Evolutionary conservation across 495 filamentous ascomycete species (phyloP).

Genomic region (Aspergillus cavernicola): DNA sequence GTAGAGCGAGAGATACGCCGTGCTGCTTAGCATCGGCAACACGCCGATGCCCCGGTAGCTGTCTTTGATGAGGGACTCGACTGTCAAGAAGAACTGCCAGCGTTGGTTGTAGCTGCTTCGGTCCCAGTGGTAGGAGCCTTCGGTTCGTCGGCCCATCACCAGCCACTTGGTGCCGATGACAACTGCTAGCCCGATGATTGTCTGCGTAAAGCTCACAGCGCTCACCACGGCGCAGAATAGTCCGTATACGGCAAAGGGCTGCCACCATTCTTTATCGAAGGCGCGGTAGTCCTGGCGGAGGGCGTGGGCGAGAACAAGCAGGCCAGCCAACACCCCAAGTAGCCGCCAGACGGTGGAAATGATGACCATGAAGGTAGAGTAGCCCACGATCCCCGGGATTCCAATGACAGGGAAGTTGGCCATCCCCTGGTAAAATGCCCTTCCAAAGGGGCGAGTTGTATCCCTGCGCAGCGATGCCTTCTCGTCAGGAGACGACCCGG

Average conservation of each 20-base stretch:
- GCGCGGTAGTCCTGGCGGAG: conserved; percentile 9
- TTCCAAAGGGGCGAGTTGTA: conserved; percentile 30
- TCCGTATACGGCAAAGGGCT: conserved; percentile 28
- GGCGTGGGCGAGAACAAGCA: conserved; percentile 28
- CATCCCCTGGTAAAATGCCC: conserved; percentile 39
- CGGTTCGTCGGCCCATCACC: conserved; percentile 37
- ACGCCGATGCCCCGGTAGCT: conserved; percentile 41
- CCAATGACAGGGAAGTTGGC: conserved; percentile 39
- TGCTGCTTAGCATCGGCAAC: conserved; percentile 39
- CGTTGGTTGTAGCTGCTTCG: conserved; percentile 39
- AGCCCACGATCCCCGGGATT: conserved; percentile 34
- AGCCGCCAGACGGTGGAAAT: conserved; percentile 39
- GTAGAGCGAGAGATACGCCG: conserved; percentile 35
- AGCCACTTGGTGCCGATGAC: conserved; percentile 38
- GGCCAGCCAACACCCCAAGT: conserved; percentile 16
- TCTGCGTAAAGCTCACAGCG: conserved; percentile 26
- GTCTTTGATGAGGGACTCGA: conserved; percentile 39
- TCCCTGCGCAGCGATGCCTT: neutral
- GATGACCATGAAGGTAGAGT: conserved; percentile 32
- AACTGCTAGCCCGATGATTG: conserved; percentile 29
- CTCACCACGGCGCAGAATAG: conserved; percentile 26
- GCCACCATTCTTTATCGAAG: conserved; percentile 18
- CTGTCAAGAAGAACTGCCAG: conserved; percentile 43
- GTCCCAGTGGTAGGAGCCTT: conserved; percentile 47
- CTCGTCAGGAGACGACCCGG: neutral